These are phyloP conservation scores for Tricladium varicosporioides DNA, from an alignment of 2,329 filamentous ascomycete genomes.

Conservation along the genomic window DNA sequence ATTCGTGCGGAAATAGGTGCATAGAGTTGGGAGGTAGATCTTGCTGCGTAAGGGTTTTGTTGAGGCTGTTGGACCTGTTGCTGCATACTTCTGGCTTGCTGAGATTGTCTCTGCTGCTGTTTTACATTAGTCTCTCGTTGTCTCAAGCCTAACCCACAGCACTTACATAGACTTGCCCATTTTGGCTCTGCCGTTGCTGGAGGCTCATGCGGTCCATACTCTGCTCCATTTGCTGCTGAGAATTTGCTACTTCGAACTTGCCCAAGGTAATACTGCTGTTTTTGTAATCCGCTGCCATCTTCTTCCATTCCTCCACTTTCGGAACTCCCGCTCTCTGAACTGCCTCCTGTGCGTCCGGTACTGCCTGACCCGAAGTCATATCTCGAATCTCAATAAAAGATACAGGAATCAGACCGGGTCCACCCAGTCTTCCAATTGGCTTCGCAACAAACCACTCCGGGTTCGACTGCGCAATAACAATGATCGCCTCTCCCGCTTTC, in stretches of 20 bases:
- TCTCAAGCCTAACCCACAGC: not conserved
- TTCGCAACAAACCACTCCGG: slow-evolving; percentile 99
- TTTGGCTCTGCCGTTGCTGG: slow-evolving; percentile 50
- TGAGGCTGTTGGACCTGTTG: slow-evolving; percentile 27
- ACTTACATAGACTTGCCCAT: slow-evolving; percentile 47
- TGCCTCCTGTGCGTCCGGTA: slow-evolving; percentile 78
- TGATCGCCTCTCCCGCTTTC: slow-evolving; percentile 92
- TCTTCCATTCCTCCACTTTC: slow-evolving; percentile 98
- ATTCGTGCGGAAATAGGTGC: slow-evolving; percentile 83
- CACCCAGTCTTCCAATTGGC: slow-evolving; percentile 94
- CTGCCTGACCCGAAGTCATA: slow-evolving; percentile 82
- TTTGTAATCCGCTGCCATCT: slow-evolving; percentile 98
- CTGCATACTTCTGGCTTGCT: slow-evolving; percentile 22
- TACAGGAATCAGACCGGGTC: slow-evolving; percentile 91
- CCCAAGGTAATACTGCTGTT: slow-evolving; percentile 97
- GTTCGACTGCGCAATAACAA: slow-evolving; percentile 97
- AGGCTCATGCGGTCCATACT: slow-evolving; percentile 79
- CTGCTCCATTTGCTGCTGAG: slow-evolving; percentile 60
- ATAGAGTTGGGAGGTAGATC: slow-evolving; percentile 55
- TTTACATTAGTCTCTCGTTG: slow-evolving; percentile 8
- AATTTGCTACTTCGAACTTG: slow-evolving; percentile 69
- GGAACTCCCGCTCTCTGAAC: slow-evolving; percentile 88
- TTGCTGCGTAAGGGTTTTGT: slow-evolving; percentile 38
- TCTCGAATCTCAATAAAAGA: slow-evolving; percentile 96
- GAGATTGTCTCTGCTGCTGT: slow-evolving; percentile 24